A percentile compares a stretch with the other conserved stretches of the same genome.
Evolutionary conservation across 2,329 filamentous ascomycete species (phyloP).

Genomic region (Cucurbitaria berberidis): DNA sequence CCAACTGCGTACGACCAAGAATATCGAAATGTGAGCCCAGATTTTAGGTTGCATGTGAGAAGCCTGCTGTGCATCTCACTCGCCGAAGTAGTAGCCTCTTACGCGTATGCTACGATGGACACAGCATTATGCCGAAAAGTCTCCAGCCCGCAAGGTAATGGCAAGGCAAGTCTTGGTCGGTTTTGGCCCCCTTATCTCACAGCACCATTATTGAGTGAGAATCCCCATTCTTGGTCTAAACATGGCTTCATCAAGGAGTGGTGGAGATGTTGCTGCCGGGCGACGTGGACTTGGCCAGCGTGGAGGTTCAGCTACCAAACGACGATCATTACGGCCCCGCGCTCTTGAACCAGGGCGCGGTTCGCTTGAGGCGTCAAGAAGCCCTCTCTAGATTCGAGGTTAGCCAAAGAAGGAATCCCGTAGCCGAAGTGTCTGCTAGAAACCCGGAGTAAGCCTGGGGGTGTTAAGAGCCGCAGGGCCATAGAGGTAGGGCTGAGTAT

Average conservation of each 20-base stretch:
- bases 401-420: not conserved
- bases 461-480: not conserved
- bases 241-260: slow-evolving; percentile 31
- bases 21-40: slow-evolving; percentile 4
- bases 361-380: slow-evolving; percentile 12
- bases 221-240: no score
- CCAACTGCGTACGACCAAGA: not conserved
- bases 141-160: not conserved
- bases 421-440: not conserved
- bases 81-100: not conserved
- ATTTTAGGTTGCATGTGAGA: not conserved
- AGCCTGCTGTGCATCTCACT: not conserved
- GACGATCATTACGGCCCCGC: slow-evolving; percentile 17
- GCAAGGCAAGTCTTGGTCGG: not conserved
- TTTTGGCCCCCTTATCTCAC: not conserved
- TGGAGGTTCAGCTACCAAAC: slow-evolving; percentile 12
- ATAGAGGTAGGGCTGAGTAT: not conserved
- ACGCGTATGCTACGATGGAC: not conserved
- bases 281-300: slow-evolving; percentile 13
- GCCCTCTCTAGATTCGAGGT: slow-evolving; percentile 2
- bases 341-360: slow-evolving; percentile 8
- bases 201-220: slow-evolving; percentile 15
- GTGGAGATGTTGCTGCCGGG: slow-evolving; percentile 23
- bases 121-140: not conserved
- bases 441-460: not conserved